Conservation (phyloP, 768 basidiomycete species). For the Trametes elegans region DNA sequence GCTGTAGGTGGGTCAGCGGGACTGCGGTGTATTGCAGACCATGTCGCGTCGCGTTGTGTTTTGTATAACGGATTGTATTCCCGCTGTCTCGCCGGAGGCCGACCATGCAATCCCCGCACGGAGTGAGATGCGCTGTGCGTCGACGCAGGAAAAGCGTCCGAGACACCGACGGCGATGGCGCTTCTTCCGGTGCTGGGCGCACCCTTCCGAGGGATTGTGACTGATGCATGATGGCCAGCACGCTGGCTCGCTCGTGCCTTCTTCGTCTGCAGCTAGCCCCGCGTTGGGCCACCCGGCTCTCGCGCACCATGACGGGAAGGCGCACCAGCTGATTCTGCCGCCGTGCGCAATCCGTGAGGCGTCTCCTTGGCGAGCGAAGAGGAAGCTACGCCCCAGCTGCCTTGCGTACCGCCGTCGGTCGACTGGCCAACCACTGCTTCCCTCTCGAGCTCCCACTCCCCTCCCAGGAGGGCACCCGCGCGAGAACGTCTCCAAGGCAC, state of each 20-base stretch:
- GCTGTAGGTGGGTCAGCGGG: constrained; percentile 8
- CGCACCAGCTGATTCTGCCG: background rate
- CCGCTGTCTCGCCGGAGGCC: background rate
- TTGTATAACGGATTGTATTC: constrained; percentile 4
- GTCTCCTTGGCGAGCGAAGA: background rate
- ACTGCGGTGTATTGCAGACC: background rate
- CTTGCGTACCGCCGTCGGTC: too few species aligned
- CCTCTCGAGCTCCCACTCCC: background rate
- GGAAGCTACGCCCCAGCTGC: background rate
- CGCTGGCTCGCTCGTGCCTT: background rate
- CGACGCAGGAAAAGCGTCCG: background rate
- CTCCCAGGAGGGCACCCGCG: background rate
- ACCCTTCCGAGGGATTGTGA: background rate
- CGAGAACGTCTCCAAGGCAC: too few species aligned
- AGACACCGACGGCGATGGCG: background rate
- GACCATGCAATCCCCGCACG: background rate
- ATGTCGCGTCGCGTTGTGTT: background rate
- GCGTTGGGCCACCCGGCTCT: background rate
- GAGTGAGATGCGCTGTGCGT: background rate
- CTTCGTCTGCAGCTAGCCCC: background rate
- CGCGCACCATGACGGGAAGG: background rate
- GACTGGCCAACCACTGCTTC: too few species aligned
- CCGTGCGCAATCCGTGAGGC: background rate
- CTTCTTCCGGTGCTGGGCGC: too few species aligned
- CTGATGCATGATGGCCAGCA: background rate